These are phyloP conservation scores for Metschnikowia gruessii DNA, from an alignment of 805 yeast species.

Conservation along the genomic window DNA sequence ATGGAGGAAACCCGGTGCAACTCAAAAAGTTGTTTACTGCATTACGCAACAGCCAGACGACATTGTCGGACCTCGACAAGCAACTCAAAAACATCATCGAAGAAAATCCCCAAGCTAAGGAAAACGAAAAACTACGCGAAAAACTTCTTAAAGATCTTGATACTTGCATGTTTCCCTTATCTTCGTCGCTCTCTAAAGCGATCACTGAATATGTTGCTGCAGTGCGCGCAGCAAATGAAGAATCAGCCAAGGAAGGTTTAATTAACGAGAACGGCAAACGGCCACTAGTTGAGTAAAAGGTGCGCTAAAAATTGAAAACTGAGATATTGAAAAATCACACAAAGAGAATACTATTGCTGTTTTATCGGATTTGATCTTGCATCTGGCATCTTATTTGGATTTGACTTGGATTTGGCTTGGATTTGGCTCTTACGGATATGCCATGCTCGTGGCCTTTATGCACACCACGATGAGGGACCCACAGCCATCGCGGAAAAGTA, in stretches of 20 bases:
- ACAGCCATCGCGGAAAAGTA: constrained; percentile 11
- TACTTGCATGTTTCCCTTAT: constrained; percentile 32
- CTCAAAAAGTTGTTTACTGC: constrained; percentile 37
- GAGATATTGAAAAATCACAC: too few relatives aligned
- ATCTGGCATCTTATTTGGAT: too few relatives aligned
- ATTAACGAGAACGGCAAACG: constrained; percentile 37
- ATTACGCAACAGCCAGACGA: constrained; percentile 34
- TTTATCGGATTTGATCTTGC: too few relatives aligned
- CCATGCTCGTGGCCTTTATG: constrained; percentile 2
- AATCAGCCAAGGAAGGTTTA: constrained; percentile 18
- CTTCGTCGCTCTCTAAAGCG: constrained; percentile 34
- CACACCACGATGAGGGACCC: constrained; percentile 12
- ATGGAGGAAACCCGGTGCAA: constrained; percentile 37
- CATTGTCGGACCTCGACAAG: constrained; percentile 28
- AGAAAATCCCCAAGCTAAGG: constrained; percentile 19
- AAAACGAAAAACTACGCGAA: constrained; percentile 33
- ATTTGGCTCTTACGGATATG: too few relatives aligned
- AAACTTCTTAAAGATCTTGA: constrained; percentile 33
- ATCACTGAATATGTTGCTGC: constrained; percentile 35
- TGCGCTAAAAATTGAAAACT: too few relatives aligned
- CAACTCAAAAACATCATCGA: constrained; percentile 18
- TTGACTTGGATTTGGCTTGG: too few relatives aligned
- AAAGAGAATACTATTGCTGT: too few relatives aligned
- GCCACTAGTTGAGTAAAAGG: constrained; percentile 19
- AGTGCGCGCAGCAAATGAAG: constrained; percentile 20